Evolutionary conservation across 257 asterid genomes (phyloP).

Genomic region (Haberlea rhodopensis): DNA sequence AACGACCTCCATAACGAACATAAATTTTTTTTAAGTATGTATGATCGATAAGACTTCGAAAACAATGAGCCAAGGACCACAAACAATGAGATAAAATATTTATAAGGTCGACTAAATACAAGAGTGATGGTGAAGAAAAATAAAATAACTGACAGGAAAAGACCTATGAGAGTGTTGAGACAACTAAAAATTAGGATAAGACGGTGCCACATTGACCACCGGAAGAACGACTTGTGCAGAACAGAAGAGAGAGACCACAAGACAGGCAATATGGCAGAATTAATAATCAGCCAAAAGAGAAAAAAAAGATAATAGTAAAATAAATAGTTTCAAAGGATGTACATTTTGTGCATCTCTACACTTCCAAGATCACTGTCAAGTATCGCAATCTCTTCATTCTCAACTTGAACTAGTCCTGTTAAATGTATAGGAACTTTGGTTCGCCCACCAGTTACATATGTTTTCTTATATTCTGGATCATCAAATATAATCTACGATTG

Average conservation of each 20-base stretch:
- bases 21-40: no score
- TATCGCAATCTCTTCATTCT: constrained; percentile 64
- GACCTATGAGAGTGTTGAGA: background rate
- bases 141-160: background rate
- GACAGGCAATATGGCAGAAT: background rate
- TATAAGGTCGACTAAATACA: background rate
- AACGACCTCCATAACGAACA: no score
- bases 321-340: constrained; percentile 27
- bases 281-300: constrained; percentile 7
- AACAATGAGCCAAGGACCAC: background rate
- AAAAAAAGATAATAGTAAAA: constrained; percentile 12
- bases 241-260: background rate
- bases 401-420: constrained; percentile 65
- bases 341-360: constrained; percentile 71
- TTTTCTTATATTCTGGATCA: constrained; percentile 67
- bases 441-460: constrained; percentile 85
- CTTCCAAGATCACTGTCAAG: constrained; percentile 86
- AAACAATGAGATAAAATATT: background rate
- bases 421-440: constrained; percentile 64
- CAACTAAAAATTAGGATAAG: background rate
- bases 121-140: no score
- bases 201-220: background rate
- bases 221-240: background rate
- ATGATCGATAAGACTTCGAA: background rate
- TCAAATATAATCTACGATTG: constrained; percentile 60